Conservation (phyloP, 1,284 basidiomycete species). For the Coniophora puteana region DNA sequence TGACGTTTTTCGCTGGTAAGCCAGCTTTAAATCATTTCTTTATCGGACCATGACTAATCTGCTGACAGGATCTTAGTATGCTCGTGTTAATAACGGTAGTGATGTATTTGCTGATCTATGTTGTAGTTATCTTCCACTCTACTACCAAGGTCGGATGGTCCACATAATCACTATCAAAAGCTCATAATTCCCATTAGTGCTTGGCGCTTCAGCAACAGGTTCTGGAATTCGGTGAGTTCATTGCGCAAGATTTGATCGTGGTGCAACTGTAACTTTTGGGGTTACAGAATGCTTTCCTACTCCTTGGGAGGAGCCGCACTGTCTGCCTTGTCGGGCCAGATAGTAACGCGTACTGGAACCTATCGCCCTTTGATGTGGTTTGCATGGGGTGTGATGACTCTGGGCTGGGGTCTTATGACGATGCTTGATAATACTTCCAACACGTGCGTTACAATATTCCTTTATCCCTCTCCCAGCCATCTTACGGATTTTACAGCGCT, state of each 20-base stretch:
- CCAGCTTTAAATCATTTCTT: too few species aligned
- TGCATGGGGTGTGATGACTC: slow-evolving; percentile 25
- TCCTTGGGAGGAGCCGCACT: slow-evolving; percentile 32
- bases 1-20: slow-evolving; percentile 35
- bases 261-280: too few species aligned
- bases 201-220: slow-evolving; percentile 40
- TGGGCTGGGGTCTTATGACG: slow-evolving; percentile 33
- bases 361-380: slow-evolving; percentile 36
- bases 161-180: slow-evolving; percentile 19
- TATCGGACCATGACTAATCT: too few species aligned
- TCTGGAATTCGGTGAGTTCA: slow-evolving; percentile 44
- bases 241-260: too few species aligned
- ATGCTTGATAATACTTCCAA: slow-evolving; percentile 29
- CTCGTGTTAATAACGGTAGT: too few species aligned
- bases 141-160: too few species aligned
- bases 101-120: too few species aligned
- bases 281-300: slow-evolving; percentile 43
- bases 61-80: too few species aligned
- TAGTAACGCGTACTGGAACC: slow-evolving; percentile 31
- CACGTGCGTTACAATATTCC: too few species aligned
- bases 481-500: slow-evolving; percentile 22
- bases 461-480: too few species aligned
- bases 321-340: slow-evolving; percentile 32
- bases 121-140: slow-evolving; percentile 27
- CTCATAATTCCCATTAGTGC: slow-evolving; percentile 38